Percentiles rank a stretch among this genome's conserved stretches.
These are phyloP conservation scores for Lentinus tigrinus DNA, from an alignment of 768 basidiomycete genomes.

Conservation along the genomic window DNA sequence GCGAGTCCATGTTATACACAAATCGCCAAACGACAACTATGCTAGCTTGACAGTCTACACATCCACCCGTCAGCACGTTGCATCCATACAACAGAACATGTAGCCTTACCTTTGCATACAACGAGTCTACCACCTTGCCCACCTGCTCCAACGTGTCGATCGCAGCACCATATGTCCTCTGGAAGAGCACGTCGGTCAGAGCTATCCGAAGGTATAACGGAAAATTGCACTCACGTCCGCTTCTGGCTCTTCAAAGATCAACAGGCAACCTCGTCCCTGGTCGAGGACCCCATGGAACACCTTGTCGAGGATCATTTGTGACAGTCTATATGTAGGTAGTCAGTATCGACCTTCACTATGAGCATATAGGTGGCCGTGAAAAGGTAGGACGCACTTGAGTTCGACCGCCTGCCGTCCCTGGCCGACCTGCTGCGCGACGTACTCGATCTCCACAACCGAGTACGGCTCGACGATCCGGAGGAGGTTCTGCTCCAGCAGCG, in stretches of 20 bases:
- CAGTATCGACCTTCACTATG: no score
- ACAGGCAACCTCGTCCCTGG: constrained; percentile 87
- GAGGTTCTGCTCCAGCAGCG: constrained; percentile 92
- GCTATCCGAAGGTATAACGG: not conserved
- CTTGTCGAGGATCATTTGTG: constrained; percentile 98
- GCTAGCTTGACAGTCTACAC: constrained; percentile 10
- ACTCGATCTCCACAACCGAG: constrained; percentile 84
- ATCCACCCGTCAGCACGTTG: not conserved
- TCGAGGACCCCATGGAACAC: constrained; percentile 94
- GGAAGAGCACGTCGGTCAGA: not conserved
- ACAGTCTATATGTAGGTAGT: constrained; percentile 70
- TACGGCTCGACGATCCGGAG: constrained; percentile 96
- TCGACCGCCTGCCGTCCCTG: constrained; percentile 89
- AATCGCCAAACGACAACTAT: not conserved
- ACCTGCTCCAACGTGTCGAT: constrained; percentile 89
- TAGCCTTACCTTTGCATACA: constrained; percentile 85
- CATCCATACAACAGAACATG: no score
- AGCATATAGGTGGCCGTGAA: no score
- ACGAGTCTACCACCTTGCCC: constrained; percentile 88
- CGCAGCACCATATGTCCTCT: constrained; percentile 88
- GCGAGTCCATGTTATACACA: no score
- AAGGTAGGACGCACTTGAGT: constrained; percentile 69
- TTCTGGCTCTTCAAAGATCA: constrained; percentile 87
- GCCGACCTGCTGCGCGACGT: constrained; percentile 84
- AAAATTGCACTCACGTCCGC: constrained; percentile 62